A percentile compares a stretch with the other conserved stretches of the same genome.
phyloP scores from a whole-genome alignment of 1,139 yeast genomes.

The Candida labiduridarum region DNA sequence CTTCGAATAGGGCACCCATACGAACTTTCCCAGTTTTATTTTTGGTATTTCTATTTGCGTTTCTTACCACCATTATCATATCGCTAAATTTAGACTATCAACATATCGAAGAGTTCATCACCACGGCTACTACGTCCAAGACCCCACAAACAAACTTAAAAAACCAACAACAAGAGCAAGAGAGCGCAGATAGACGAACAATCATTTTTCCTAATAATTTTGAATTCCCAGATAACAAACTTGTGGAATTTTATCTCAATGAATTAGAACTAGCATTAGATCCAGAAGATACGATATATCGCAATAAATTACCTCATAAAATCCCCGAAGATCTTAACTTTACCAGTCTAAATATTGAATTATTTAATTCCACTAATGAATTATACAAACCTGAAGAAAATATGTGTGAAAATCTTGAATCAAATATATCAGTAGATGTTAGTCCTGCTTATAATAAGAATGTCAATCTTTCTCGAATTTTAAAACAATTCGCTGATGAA shows the following conservation, averaged over 20 bases:
- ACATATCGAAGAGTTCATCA: not conserved
- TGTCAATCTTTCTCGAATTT: slow-evolving; percentile 15
- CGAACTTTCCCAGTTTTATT: not conserved
- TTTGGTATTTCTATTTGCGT: not conserved
- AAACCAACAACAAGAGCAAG: not conserved
- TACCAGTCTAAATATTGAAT: not conserved
- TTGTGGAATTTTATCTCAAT: not conserved
- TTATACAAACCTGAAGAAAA: no score
- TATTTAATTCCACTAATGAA: not conserved
- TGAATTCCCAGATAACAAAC: not conserved
- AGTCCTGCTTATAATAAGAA: slow-evolving; percentile 7
- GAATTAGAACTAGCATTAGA: not conserved
- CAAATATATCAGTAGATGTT: not conserved
- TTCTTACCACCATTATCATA: not conserved
- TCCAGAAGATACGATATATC: not conserved
- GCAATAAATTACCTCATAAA: not conserved
- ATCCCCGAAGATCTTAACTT: not conserved
- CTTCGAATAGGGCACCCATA: not conserved
- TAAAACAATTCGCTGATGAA: slow-evolving; percentile 13
- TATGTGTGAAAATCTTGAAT: not conserved
- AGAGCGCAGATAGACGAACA: not conserved
- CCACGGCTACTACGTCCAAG: not conserved
- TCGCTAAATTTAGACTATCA: not conserved
- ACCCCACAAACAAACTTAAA: not conserved
- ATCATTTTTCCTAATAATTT: slow-evolving; percentile 3